phyloP scores from a whole-genome alignment of 1,284 basidiomycete genomes.

The Trichosporon ovoides region DNA sequence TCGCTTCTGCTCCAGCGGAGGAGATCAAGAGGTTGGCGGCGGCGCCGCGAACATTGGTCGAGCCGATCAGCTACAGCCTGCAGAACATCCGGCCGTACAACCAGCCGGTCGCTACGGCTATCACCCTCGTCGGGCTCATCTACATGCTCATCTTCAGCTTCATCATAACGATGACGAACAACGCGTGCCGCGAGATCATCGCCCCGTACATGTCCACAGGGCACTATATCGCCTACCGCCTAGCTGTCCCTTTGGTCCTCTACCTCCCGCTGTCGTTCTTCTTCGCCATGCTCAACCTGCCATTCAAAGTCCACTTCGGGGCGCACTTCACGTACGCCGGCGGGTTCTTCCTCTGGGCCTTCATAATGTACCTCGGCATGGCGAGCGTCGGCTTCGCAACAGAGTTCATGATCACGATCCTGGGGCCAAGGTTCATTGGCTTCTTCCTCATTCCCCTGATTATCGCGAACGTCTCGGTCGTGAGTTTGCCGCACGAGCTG shows the following conservation, averaged over 20 bases:
- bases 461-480: conserved; percentile 65
- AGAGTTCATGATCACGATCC: conserved; percentile 52
- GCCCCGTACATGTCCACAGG: conserved; percentile 53
- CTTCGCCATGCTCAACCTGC: conserved; percentile 60
- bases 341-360: conserved; percentile 71
- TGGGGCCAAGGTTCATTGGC: conserved; percentile 43
- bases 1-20: conserved; percentile 42
- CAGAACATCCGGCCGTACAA: conserved; percentile 61
- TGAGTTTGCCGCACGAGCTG: conserved; percentile 58
- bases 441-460: conserved; percentile 53
- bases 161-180: conserved; percentile 50
- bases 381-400: conserved; percentile 54
- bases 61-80: conserved; percentile 55
- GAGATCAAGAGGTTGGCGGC: conserved; percentile 50
- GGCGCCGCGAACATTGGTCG: conserved; percentile 59
- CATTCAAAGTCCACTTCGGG: conserved; percentile 57
- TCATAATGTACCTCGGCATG: conserved; percentile 58
- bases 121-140: conserved; percentile 62
- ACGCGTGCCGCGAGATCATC: conserved; percentile 49
- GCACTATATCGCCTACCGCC: conserved; percentile 58
- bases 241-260: conserved; percentile 55
- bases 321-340: conserved; percentile 49
- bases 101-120: conserved; percentile 64
- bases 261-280: conserved; percentile 62
- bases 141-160: conserved; percentile 59